These are phyloP conservation scores for Marchantia paleacea DNA, from an alignment of 225 moss, liverwort and hornwort genomes.

Conservation along the genomic window DNA sequence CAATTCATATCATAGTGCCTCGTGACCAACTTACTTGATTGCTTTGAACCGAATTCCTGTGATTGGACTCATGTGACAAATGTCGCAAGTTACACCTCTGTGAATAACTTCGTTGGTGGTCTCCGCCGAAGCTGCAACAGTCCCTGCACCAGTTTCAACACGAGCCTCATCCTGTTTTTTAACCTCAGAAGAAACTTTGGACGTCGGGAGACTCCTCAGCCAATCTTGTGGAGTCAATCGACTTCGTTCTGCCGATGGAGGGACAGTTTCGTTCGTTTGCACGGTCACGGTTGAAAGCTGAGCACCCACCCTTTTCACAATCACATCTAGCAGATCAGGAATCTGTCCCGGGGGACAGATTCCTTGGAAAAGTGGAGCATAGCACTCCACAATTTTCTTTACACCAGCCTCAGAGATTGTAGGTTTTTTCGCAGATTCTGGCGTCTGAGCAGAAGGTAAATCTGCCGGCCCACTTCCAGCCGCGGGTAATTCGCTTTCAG, in stretches of 20 bases:
- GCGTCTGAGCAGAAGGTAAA: neutral
- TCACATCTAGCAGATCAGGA: slow-evolving; percentile 1
- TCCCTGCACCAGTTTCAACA: neutral
- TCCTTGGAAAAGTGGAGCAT: neutral
- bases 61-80: slow-evolving; percentile 7
- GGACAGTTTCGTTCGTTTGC: neutral
- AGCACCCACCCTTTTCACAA: slow-evolving; percentile 15
- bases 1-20: slow-evolving; percentile 6
- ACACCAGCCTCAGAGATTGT: neutral
- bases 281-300: slow-evolving; percentile 26
- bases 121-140: neutral
- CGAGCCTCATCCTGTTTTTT: neutral
- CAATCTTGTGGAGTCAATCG: slow-evolving; percentile 42
- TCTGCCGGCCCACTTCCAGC: neutral
- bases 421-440: neutral
- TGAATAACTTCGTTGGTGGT: neutral
- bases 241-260: slow-evolving; percentile 35
- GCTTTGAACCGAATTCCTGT: slow-evolving; percentile 11
- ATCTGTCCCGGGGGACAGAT: neutral
- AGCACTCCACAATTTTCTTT: slow-evolving; percentile 3
- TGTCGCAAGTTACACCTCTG: slow-evolving; percentile 14
- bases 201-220: neutral
- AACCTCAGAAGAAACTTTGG: neutral
- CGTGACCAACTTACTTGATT: slow-evolving; percentile 13
- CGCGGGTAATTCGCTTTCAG: neutral